These are phyloP conservation scores for Aspergillus bertholletiae DNA, from an alignment of 495 filamentous ascomycete genomes.

Conservation along the genomic window DNA sequence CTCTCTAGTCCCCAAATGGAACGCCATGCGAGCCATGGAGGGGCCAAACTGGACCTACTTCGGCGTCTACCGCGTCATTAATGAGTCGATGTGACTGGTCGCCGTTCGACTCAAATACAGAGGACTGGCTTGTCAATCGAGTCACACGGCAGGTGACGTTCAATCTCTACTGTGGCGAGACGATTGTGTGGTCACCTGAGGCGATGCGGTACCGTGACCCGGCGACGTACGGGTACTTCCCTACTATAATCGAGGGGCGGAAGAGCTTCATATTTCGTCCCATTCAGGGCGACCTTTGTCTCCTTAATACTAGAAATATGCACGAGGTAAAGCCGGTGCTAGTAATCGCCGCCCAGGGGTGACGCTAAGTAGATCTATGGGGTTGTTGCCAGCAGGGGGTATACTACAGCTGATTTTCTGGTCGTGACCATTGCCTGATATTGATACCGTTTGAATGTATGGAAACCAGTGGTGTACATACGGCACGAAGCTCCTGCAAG, in stretches of 20 bases:
- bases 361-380: constrained; percentile 5
- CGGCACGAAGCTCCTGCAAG: too few relatives aligned
- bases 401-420: constrained; percentile 3
- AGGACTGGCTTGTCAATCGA: constrained; percentile 5
- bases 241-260: neutral
- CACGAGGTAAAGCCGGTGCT: neutral
- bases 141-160: constrained; percentile 1
- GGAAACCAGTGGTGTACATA: too few relatives aligned
- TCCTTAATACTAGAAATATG: constrained; percentile 4
- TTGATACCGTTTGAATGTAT: too few relatives aligned
- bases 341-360: neutral
- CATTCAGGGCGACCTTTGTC: neutral
- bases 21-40: neutral
- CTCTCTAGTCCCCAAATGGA: neutral
- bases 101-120: constrained; percentile 1
- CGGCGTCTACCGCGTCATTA: constrained; percentile 3
- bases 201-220: neutral
- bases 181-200: neutral
- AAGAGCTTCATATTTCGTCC: neutral
- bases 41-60: neutral
- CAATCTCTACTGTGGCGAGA: constrained; percentile 2
- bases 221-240: neutral
- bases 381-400: constrained; percentile 1
- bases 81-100: constrained; percentile 6
- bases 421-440: too few relatives aligned